A percentile compares a stretch with the other conserved stretches of the same genome.
Conservation (phyloP, 208 protist genomes). For the Leishmania guyanensis region DNA sequence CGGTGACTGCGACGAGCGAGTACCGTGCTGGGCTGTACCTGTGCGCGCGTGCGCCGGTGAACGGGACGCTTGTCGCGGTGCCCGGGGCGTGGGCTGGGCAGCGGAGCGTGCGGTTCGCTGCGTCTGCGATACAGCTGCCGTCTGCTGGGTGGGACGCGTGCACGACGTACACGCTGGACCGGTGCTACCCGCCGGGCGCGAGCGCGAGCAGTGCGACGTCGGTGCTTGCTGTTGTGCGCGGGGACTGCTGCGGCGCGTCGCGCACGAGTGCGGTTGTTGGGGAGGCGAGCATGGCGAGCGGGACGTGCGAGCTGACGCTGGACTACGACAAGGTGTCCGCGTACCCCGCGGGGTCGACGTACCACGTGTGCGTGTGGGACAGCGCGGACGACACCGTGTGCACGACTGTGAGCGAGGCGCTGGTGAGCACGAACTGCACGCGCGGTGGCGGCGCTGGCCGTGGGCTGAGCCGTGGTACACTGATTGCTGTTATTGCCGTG, state of each 20-base stretch:
- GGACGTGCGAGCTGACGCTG: conserved; percentile 43
- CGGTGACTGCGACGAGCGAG: conserved; percentile 37
- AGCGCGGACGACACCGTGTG: conserved; percentile 48
- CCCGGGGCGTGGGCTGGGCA: conserved; percentile 13
- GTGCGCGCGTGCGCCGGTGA: conserved; percentile 54
- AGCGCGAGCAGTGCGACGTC: conserved; percentile 12
- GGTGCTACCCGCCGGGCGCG: conserved; percentile 40
- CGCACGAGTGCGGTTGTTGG: conserved; percentile 20
- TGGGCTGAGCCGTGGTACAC: conserved; percentile 32
- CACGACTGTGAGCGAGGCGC: conserved; percentile 40
- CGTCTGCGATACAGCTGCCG: conserved; percentile 36
- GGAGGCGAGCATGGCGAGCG: conserved; percentile 21
- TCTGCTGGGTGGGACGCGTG: conserved; percentile 39
- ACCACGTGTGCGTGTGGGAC: conserved; percentile 63
- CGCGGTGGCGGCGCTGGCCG: conserved; percentile 4
- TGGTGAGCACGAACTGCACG: conserved; percentile 37
- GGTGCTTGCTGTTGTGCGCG: conserved; percentile 46
- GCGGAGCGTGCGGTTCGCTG: conserved; percentile 27
- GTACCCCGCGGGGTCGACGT: conserved; percentile 35
- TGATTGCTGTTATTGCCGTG: too few species aligned
- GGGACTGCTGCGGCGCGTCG: conserved; percentile 49
- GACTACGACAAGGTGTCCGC: conserved; percentile 19
- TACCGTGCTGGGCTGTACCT: conserved; percentile 38
- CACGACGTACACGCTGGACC: conserved; percentile 19
- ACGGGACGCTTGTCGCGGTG: conserved; percentile 45